Percentiles rank a stretch among this genome's conserved stretches.
These are phyloP conservation scores for Mucor racemosus DNA, from an alignment of 371 early-diverging fungal species.

Conservation along the genomic window DNA sequence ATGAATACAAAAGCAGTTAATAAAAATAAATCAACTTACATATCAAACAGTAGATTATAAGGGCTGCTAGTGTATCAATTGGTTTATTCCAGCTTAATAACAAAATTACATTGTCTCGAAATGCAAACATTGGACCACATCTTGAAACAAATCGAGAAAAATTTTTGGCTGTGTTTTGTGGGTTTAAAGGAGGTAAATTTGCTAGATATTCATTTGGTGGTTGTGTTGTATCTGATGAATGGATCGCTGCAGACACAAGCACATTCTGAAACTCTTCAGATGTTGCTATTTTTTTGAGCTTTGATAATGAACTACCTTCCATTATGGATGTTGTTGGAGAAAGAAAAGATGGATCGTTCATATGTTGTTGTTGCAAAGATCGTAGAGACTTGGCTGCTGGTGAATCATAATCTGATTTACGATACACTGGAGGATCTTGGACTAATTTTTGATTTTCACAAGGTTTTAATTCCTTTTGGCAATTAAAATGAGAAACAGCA, in stretches of 20 bases:
- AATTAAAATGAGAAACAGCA: slow-evolving; percentile 16
- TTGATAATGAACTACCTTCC: slow-evolving; percentile 2
- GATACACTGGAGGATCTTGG: slow-evolving; percentile 8
- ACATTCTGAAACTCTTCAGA: slow-evolving; percentile 38
- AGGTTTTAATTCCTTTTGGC: slow-evolving; percentile 9
- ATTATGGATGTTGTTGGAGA: background rate
- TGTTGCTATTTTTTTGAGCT: slow-evolving; percentile 16
- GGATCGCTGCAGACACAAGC: slow-evolving; percentile 47
- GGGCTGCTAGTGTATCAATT: slow-evolving; percentile 41
- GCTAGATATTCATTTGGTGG: slow-evolving; percentile 42
- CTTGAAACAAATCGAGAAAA: slow-evolving; percentile 51
- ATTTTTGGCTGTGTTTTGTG: slow-evolving; percentile 51
- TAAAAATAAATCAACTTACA: slow-evolving; percentile 32
- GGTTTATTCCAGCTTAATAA: slow-evolving; percentile 55
- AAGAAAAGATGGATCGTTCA: background rate
- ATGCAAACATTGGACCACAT: slow-evolving; percentile 50
- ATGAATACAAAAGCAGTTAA: background rate
- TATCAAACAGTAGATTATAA: slow-evolving; percentile 41
- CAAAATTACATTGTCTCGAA: slow-evolving; percentile 44
- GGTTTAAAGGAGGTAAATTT: slow-evolving; percentile 42
- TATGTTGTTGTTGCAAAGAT: slow-evolving; percentile 27
- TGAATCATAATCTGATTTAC: slow-evolving; percentile 15
- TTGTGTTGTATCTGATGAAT: slow-evolving; percentile 33
- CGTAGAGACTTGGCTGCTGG: slow-evolving; percentile 36
- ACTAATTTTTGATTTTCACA: slow-evolving; percentile 9